Evolutionary conservation across 176 grass and related monocot genomes (phyloP), one percentile per base, ranked within the genome.

Genomic region (Eleusine indica): DNA sequence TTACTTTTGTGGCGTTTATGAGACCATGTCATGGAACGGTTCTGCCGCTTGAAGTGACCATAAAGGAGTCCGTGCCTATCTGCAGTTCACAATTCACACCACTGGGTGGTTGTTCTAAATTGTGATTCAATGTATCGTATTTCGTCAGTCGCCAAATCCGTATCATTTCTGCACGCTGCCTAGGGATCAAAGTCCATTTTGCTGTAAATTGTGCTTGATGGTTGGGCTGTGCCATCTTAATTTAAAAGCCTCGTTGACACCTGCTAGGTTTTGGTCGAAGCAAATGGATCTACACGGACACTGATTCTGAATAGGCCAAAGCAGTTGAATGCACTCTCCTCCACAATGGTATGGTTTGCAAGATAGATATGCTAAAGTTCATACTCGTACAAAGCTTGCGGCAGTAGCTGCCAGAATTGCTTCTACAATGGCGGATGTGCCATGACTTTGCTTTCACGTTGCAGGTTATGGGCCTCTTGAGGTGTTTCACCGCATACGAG

Each of bases 271-370:
- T 79, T 99, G 81, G 83, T 90, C 54, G 89, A 99, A 90, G 78
- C 72, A 87, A 87, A 90, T 87, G 96, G 91, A 21, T 90, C 29
- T 42, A 91, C 91, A 83, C 89, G 96, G 69, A 90, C 89, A 71
- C 78, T 99, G 76, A 83, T 91, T 49, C 54, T 99, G 67, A 99
- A 99, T 81, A 91, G 93, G 73, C 91, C 93, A 90, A 92, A 42
- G 67, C 96, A 94, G 81, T 76, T 99, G 53, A 96, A 99, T 90
- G 93, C 93, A 12, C 81, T 92, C 38, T 94, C 93, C 43, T 88
- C 89, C 74, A 15, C 87, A 75, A 98, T 98, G 96, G 96, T 95
- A 86, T 28, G 25, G 10, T 30, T 11, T 30, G 25, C 61, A 30
- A 64, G 25, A 64, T 41, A 77, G 4, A 44, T 84, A 64, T 40